Evolutionary conservation across 768 basidiomycete species (phyloP), one percentile per base, ranked within the genome.

Genomic region (Psilocybe cubensis): DNA sequence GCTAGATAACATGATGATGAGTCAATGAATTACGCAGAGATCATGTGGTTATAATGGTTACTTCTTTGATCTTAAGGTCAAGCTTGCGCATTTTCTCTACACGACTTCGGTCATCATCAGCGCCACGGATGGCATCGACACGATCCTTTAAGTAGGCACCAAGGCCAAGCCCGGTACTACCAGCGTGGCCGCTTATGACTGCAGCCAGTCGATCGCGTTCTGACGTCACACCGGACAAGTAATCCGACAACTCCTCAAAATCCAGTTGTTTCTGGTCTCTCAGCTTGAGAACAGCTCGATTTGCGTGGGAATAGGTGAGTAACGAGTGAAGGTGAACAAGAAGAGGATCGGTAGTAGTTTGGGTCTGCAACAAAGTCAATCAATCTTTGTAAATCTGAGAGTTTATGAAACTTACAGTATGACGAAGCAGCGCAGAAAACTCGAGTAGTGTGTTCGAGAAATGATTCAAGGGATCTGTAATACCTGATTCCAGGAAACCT

Each of bases 221-320:
- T 10, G 87, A 79, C 0, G 93, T 94, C 43, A 98, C 88, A n/a
- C 90, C 91, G 5, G 92, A 91, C 11, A 99, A 81, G 72, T 98
- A 98, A 51, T 94, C 92, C 2, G 94, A 94, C 8, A 98, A 83
- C 70, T 98, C 96, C 74, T 99, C 97, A 61, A 98, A 96, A 69
- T 99, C 97, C 54, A 98, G 85, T 71, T 99, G 97, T 72, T 98
- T 99, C 74, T 98, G 97, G 70, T 98, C 97, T 43, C 97, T 87
- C 27, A 97, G 82, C 72, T 93, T 96, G 62, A 99, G 83, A 20
- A 98, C 94, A n/a, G 90, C 86, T 50, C 93, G 88, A 63, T 98
- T 96, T 27, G 92, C 88, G 68, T 94, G 88, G 2, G 94, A 93
- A 73, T 98, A 98, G n/a, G 87, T 83, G n/a, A 95, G 78, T 5